Evolutionary conservation across 192 early-diverging fungal species (phyloP), one percentile per base, ranked within the genome.

Genomic region (Podila epigama): DNA sequence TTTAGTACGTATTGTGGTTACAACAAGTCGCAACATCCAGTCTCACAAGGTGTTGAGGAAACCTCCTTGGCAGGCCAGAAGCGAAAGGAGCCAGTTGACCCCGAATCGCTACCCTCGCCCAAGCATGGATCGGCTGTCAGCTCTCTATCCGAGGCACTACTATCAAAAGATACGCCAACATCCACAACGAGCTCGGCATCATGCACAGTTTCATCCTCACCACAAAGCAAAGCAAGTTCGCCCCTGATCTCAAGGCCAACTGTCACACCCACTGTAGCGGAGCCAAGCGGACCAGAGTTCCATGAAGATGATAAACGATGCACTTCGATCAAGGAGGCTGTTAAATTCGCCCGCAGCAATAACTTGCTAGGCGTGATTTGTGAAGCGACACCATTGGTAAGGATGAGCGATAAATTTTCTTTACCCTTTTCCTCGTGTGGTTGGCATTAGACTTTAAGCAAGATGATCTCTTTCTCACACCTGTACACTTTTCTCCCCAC

Each of bases 331-430:
- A 99, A 98, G 63, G 96, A 97, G 68, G 94, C 97, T 0, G 92
- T 99, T 53, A 89, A 92, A 35, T 99, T 98, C 83, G 92, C 95
- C 0, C 94, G 94, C 61, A 84, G 87, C 51, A 95, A 93, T 80
- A 95, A 98, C 79, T 75, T 99, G 31, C 84, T 99, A 7, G 98
- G 98, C 11, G 78, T 99, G 22, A 89, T 99, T 58, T 97, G 93
- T 67, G 92, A 93, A 41, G 93, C 96, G 16, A 90, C 89, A 51
- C 93, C 95, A 58, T 82, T 98, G 83, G 94, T 96, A 86, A 71
- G 82, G 51, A 32, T 42, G n/a, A n/a, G n/a, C n/a, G n/a, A 33
- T 27, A 16, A 28, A 31, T 40, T 60, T 48, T 33, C 25, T 58
- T 55, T 31, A 35, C 13, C 18, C 9, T 63, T 28, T 50, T 58